Evolutionary conservation across 306 rosid genomes (phyloP).

Genomic region (Vachellia pachyceras): DNA sequence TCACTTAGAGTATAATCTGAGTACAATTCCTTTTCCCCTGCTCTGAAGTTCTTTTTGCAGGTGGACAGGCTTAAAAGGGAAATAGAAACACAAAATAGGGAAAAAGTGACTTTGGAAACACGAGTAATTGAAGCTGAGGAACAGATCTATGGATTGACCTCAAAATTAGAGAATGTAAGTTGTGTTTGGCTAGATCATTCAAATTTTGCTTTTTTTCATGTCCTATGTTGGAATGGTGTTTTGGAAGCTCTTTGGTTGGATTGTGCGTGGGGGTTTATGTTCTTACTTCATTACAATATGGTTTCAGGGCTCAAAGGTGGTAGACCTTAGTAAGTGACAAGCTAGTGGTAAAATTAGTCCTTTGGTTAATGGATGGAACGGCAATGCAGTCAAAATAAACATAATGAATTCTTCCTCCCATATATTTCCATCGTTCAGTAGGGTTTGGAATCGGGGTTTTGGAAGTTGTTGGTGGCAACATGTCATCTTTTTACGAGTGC

Average conservation of each 20-base stretch:
- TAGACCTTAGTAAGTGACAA: background rate
- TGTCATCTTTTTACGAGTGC: background rate
- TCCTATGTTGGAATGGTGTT: background rate
- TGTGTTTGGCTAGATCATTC: slow-evolving; percentile 18
- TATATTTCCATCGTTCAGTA: background rate
- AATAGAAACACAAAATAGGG: slow-evolving; percentile 47
- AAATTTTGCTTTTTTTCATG: background rate
- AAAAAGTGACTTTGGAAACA: slow-evolving; percentile 56
- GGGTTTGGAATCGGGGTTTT: background rate
- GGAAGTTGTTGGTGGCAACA: background rate
- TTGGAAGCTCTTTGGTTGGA: background rate
- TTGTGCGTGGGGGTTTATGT: background rate
- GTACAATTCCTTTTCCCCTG: background rate
- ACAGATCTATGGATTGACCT: slow-evolving; percentile 52
- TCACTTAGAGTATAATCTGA: background rate
- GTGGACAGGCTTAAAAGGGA: slow-evolving; percentile 52
- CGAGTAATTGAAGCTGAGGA: slow-evolving; percentile 55
- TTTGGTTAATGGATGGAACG: background rate
- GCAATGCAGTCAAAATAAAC: background rate
- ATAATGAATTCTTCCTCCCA: background rate
- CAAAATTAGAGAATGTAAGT: slow-evolving; percentile 57
- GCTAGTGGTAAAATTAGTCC: background rate
- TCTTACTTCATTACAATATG: background rate
- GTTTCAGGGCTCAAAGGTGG: background rate
- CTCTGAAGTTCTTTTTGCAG: slow-evolving; percentile 38